phyloP scores from a whole-genome alignment of 2,329 filamentous ascomycete genomes.

The Lachnellula willkommii region DNA sequence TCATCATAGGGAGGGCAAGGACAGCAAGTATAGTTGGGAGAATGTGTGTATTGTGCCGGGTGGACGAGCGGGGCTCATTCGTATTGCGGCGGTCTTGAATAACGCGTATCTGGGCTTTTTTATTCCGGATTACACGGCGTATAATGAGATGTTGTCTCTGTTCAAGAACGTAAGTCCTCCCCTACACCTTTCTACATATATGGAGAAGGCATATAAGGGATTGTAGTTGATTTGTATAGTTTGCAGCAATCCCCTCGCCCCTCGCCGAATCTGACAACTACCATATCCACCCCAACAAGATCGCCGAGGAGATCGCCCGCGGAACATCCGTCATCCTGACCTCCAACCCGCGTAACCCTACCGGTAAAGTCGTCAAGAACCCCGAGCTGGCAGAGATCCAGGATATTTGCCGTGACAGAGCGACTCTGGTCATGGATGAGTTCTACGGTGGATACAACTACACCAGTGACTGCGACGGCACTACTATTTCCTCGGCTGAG shows the following conservation, averaged over 20 bases:
- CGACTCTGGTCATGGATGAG: slow-evolving; percentile 91
- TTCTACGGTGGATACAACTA: slow-evolving; percentile 98
- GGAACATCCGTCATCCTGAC: slow-evolving; percentile 86
- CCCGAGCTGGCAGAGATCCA: slow-evolving; percentile 86
- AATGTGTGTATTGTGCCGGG: slow-evolving; percentile 96
- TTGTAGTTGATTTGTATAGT: slow-evolving; percentile 42
- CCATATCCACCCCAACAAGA: slow-evolving; percentile 89
- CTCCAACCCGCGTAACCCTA: slow-evolving; percentile 92
- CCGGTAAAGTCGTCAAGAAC: slow-evolving; percentile 78
- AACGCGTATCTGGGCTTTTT: slow-evolving; percentile 93
- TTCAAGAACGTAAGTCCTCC: slow-evolving; percentile 74
- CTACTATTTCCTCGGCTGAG: slow-evolving; percentile 80
- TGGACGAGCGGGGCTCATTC: slow-evolving; percentile 85
- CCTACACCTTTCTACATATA: background rate
- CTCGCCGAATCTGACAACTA: slow-evolving; percentile 82
- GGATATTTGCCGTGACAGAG: slow-evolving; percentile 83
- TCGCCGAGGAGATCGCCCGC: slow-evolving; percentile 82
- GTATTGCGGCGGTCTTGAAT: slow-evolving; percentile 88
- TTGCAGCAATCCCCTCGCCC: slow-evolving; percentile 80
- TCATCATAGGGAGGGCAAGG: slow-evolving; percentile 81
- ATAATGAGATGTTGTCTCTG: slow-evolving; percentile 93
- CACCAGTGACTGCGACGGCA: slow-evolving; percentile 83
- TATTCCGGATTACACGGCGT: slow-evolving; percentile 91
- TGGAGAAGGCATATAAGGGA: background rate
- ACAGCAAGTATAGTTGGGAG: slow-evolving; percentile 91